Percentiles rank a stretch among this genome's conserved stretches.
phyloP scores from a whole-genome alignment of 1,284 basidiomycete genomes.

The Irpex sp. region DNA sequence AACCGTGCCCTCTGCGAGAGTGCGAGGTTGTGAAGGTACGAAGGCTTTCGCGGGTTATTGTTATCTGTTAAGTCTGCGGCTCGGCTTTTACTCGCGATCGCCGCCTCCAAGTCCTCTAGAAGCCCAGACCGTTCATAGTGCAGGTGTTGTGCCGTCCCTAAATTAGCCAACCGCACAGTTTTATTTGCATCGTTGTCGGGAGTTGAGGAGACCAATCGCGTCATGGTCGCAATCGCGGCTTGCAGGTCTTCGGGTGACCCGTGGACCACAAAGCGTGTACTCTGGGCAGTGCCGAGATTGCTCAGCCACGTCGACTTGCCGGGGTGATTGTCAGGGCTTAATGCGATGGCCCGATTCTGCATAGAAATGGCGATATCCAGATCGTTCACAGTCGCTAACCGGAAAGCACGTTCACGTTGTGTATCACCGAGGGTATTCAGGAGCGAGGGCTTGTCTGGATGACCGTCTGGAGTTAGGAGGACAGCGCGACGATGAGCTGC shows the following conservation, averaged over 20 bases:
- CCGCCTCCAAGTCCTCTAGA: background rate
- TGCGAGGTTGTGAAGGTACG: background rate
- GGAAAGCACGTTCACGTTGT: background rate
- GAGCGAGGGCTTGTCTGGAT: background rate
- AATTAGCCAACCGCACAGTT: background rate
- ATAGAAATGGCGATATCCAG: background rate
- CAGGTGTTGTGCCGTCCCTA: background rate
- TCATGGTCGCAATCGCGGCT: background rate
- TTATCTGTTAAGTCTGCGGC: background rate
- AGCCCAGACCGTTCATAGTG: background rate
- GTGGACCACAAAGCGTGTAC: background rate
- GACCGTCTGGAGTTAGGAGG: background rate
- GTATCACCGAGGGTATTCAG: background rate
- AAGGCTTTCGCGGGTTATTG: background rate
- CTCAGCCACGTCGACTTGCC: background rate
- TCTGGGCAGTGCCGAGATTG: background rate
- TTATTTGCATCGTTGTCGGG: background rate
- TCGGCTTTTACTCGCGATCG: background rate
- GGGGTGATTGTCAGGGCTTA: background rate
- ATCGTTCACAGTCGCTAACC: background rate
- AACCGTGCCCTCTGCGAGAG: background rate
- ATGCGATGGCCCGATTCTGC: background rate
- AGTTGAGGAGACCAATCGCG: background rate
- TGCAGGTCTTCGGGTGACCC: background rate
- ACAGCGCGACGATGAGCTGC: background rate